Base-by-base conservation (phyloP, 2,329 filamentous ascomycete genomes). In the Phymatotrichopsis omnivora region DNA sequence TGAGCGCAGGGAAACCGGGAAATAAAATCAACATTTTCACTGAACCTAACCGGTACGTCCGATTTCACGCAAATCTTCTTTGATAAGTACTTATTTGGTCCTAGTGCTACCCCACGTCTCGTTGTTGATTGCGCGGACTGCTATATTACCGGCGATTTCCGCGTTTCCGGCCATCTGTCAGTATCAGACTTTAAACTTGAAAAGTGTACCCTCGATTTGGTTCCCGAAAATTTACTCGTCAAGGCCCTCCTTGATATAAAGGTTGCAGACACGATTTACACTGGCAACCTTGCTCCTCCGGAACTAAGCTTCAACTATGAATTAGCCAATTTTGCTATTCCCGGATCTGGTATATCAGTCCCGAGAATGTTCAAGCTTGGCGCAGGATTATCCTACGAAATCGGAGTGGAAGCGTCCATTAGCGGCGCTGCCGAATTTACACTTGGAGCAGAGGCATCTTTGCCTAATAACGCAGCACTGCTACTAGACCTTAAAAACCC, bases 391-490 rank as follows among this genome's bases (percentile, higher is more conserved):
- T 45, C 49, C 16, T 60, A 61, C 20, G 49, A 56, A 28, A 51
- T 60, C 23, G 52, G 54, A 2, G 48, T 56, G 11, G 51, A 47
- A 20, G 29, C 54, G 3, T 42, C 33, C 7, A 38, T 61, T 20
- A 41, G 35, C 1, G 58, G 60, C 5, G 52, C 36, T 7, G 54
- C 49, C 11, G 58, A 45, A 7, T 51, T 60, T 28, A 55, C 53
- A 6, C 56, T 61, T 38, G 60, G 60, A 6, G 46, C 55, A 24
- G 30, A 42, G 7, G 45, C 53, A 7, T 42, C 35, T 10, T 33
- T 62, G 22, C 60, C 60, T 11, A 55, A 61, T 38, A 52, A 45
- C 25, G 59, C 57, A 1, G 47, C 51, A 29, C 42, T 61, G 12
- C 29, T 42, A 5, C 33, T 56, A 17, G 46, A 62, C n/a, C 25